Conservation (phyloP, 148 eudicot species). For the Pharnaceum exiguum region DNA sequence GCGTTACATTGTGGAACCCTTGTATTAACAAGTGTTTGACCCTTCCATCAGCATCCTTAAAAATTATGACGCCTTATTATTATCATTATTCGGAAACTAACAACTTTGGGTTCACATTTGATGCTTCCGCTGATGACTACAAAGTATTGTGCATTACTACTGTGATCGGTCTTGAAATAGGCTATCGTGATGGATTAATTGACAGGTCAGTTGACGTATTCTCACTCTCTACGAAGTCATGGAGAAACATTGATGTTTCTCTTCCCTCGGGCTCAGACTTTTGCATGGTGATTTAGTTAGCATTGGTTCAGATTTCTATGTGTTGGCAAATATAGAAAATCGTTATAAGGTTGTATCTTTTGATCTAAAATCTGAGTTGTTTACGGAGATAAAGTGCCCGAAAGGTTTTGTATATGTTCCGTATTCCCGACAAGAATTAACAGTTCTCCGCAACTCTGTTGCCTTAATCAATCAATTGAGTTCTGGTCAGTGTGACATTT, state of each 20-base stretch:
- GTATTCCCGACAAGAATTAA: constrained; percentile 9
- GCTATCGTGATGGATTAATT: no score
- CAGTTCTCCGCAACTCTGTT: constrained; percentile 9
- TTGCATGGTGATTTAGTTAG: no score
- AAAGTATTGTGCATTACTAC: constrained; percentile 24
- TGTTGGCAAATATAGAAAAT: constrained; percentile 21
- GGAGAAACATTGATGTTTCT: constrained; percentile 6
- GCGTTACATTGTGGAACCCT: constrained; percentile 33
- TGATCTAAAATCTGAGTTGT: constrained; percentile 23
- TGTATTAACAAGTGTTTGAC: constrained; percentile 15
- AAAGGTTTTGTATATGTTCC: not conserved
- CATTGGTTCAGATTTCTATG: constrained; percentile 25
- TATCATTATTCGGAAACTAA: not conserved
- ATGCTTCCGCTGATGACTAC: constrained; percentile 18
- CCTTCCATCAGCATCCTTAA: no score
- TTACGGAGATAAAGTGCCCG: constrained; percentile 22
- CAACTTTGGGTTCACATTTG: constrained; percentile 31
- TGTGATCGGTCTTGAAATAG: not conserved
- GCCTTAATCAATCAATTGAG: constrained; percentile 12
- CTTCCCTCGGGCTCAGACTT: not conserved
- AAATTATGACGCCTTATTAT: no score
- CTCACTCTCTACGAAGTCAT: no score
- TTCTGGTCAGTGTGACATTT: constrained; percentile 12
- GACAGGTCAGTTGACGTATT: no score
- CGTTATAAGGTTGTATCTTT: constrained; percentile 18